Percentiles rank a stretch among this genome's conserved stretches.
Evolutionary conservation across 345 rosid species (phyloP).

Genomic region (Alliaria petiolata): DNA sequence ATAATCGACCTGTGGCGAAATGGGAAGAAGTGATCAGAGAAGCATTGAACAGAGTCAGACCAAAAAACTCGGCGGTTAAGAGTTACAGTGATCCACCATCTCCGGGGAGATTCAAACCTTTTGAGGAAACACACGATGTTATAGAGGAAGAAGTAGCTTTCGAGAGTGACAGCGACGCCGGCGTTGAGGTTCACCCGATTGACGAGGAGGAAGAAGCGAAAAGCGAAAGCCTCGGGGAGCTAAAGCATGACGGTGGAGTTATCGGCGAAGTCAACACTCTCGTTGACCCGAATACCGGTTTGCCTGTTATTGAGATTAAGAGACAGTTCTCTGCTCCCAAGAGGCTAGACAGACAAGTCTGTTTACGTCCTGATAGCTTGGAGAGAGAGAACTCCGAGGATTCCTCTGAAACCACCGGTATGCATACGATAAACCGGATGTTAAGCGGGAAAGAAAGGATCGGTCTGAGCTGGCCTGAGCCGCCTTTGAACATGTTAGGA

Average conservation of each 20-base stretch:
- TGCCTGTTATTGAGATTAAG: slow-evolving; percentile 33
- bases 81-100: slow-evolving; percentile 93
- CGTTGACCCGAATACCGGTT: slow-evolving; percentile 14
- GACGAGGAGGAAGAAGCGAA: slow-evolving; percentile 50
- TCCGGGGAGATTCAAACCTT: slow-evolving; percentile 73
- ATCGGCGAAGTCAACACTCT: slow-evolving; percentile 20
- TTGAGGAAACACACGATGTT: slow-evolving; percentile 54
- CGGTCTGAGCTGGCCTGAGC: slow-evolving; percentile 92
- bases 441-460: slow-evolving; percentile 71
- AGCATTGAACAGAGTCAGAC: slow-evolving; percentile 58
- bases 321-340: slow-evolving; percentile 56
- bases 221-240: neutral
- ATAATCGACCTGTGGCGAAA: slow-evolving; percentile 63
- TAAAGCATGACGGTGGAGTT: slow-evolving; percentile 32
- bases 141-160: slow-evolving; percentile 73
- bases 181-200: slow-evolving; percentile 74
- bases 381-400: slow-evolving; percentile 16
- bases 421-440: slow-evolving; percentile 42
- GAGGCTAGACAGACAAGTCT: slow-evolving; percentile 62
- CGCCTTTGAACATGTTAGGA: slow-evolving; percentile 62
- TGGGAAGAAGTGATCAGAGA: slow-evolving; percentile 91
- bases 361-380: slow-evolving; percentile 44
- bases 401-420: slow-evolving; percentile 22
- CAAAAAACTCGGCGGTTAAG: slow-evolving; percentile 44
- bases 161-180: slow-evolving; percentile 76